These are phyloP conservation scores for Malassezia cuniculi DNA, from an alignment of 1,284 basidiomycete species.

Conservation along the genomic window DNA sequence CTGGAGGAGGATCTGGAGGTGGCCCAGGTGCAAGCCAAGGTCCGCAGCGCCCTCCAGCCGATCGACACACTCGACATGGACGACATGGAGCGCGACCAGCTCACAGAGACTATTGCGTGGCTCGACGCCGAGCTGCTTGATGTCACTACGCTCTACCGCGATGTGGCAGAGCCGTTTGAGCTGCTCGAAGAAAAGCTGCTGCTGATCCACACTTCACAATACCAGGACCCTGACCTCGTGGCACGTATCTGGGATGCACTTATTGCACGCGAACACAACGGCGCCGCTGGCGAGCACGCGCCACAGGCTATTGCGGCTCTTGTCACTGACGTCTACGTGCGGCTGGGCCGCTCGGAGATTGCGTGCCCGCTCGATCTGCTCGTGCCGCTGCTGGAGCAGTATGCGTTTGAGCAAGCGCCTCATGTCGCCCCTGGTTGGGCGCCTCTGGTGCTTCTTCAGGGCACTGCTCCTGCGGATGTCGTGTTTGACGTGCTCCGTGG, in stretches of 20 bases:
- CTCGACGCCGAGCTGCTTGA: conserved; percentile 49
- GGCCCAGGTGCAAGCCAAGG: conserved; percentile 84
- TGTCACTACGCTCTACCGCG: conserved; percentile 60
- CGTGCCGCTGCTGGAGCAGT: conserved; percentile 27
- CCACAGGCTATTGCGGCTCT: conserved; percentile 19
- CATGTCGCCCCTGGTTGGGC: conserved; percentile 57
- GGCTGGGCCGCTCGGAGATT: conserved; percentile 22
- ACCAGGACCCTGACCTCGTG: conserved; percentile 68
- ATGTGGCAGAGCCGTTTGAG: conserved; percentile 75
- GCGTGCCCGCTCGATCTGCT: conserved; percentile 39
- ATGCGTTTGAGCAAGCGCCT: conserved; percentile 19
- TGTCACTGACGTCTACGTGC: conserved; percentile 21
- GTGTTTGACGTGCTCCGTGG: conserved; percentile 73
- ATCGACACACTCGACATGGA: conserved; percentile 14
- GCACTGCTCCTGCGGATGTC: conserved; percentile 60
- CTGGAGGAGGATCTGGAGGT: conserved; percentile 94
- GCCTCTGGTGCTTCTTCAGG: conserved; percentile 60
- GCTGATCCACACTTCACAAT: conserved; percentile 84
- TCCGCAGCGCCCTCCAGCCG: conserved; percentile 42
- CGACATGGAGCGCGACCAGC: conserved; percentile 48
- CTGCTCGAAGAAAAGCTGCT: conserved; percentile 72
- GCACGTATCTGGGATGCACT: conserved; percentile 77
- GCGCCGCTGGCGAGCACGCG: conserved; percentile 20
- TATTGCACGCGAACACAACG: conserved; percentile 58
- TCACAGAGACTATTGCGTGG: conserved; percentile 34